Evolutionary conservation across 169 alveolate species (phyloP), one percentile per base, ranked within the genome.

Genomic region (Eimeria mitis): DNA sequence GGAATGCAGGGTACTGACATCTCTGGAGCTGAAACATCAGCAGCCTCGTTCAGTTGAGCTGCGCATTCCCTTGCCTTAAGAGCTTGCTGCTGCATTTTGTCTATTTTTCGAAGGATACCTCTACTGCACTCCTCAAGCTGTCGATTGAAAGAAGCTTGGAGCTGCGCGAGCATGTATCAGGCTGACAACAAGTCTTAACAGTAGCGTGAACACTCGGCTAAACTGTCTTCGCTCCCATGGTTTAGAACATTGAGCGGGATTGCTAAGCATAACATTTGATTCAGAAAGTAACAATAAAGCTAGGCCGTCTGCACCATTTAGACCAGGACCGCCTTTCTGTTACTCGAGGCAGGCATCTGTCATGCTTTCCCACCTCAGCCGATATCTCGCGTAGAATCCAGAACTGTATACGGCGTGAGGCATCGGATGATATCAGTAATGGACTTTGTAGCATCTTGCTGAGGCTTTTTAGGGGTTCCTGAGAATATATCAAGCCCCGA

Each of bases 41-140:
- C 44, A 44, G 61, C 61, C 79, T 63, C 94, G 40, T 49, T 49
- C 47, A 87, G 79, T 16, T 87, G 94, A 16, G 83, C 9, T 65
- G 83, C 94, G 70, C 94, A 87, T 63, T 87, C 83, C 54, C 68
- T 87, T 63, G 94, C 94, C 83, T 87, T 87, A 8, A n/a, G 7
- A 42, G 94, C 94, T 87, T 61, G 83, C 65, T 87, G 94, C 81
- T 87, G 94, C 94, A 87, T 87, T 44, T 87, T 87, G 52, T 87
- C 94, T 87, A 87, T 87, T 65, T 65, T 65, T 9, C 79, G 94
- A 44, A 87, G 31, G 52, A 87, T 37, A 37, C 52, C 40, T 54
- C 83, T 61, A 31, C 83, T 61, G 63, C 94, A 87, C 68, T 87
- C 94, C 31, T 87, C 94, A 42, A 87, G 94, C 75, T 75, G 94